Evolutionary conservation across 352 stramenopile genomes (phyloP).

Genomic region (Phytopythium mirpurense): DNA sequence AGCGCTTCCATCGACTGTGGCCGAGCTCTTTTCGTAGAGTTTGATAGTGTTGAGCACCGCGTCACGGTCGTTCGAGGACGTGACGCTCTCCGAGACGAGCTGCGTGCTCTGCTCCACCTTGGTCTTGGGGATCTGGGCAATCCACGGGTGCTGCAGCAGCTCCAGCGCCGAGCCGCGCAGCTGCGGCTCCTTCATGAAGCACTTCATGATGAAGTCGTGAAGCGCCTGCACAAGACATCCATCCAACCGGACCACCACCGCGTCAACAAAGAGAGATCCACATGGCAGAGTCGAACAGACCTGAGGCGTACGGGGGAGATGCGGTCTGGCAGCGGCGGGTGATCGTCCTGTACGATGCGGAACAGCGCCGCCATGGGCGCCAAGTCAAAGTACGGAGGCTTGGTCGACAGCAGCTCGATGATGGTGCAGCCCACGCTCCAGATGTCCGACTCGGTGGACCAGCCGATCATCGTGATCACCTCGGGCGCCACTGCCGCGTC

Average conservation of each 20-base stretch:
- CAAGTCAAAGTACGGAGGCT: conserved; percentile 92
- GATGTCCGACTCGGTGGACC: conserved; percentile 91
- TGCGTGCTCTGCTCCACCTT: conserved; percentile 87
- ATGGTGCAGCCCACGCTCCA: conserved; percentile 95
- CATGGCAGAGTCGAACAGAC: background rate
- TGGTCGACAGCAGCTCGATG: conserved; percentile 91
- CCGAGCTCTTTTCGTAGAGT: conserved; percentile 65
- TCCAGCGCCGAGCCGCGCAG: conserved; percentile 79
- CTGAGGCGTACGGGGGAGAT: conserved; percentile 62
- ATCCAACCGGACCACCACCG: too few relatives aligned
- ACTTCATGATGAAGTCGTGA: conserved; percentile 91
- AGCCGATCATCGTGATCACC: conserved; percentile 94
- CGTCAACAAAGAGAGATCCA: too few relatives aligned
- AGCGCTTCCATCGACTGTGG: conserved; percentile 15
- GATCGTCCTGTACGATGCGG: conserved; percentile 91
- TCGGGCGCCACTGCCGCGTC: conserved; percentile 93
- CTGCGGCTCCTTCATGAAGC: conserved; percentile 89
- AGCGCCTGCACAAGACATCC: conserved; percentile 37
- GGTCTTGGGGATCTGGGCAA: conserved; percentile 82
- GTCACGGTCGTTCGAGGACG: conserved; percentile 68
- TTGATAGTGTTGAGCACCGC: conserved; percentile 85
- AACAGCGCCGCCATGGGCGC: conserved; percentile 89
- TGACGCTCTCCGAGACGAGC: conserved; percentile 69
- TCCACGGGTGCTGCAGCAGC: conserved; percentile 88
- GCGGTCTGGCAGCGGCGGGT: conserved; percentile 85